Evolutionary conservation across 2,329 filamentous ascomycete species (phyloP), one percentile per base, ranked within the genome.

Genomic region (Fusarium caatingaense): DNA sequence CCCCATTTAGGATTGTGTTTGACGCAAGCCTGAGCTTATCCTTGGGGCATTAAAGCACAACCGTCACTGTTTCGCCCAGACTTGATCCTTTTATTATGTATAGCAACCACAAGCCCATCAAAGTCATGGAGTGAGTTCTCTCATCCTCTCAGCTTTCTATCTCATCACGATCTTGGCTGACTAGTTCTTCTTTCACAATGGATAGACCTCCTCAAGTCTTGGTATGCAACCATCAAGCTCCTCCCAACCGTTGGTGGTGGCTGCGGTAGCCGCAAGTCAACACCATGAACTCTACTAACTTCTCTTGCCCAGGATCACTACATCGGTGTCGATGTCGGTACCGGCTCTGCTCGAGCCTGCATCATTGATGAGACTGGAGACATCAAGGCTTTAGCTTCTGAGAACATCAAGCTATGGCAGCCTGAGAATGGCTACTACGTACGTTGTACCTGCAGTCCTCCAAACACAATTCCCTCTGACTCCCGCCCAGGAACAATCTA

Each of bases 311-410:
- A 89, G 81, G 85, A 89, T 66, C 85, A 90, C 74, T 90, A 87
- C 76, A 88, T 98, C 77, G 95, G 95, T 66, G 93, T 99, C 74
- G 96, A 99, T 83, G 95, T 99, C 53, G 96, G 96, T 55, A 99
- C 96, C 21, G 96, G 96, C 59, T 97, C 93, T 79, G 96, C 95
- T 41, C 89, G 96, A 78, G 96, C 96, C 57, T 98, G 96, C 81
- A 93, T 99, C 78, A 97, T 99, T 81, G 93, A 98, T 79, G 88
- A 90, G 67, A 90, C 92, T 42, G 96, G 96, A 56, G 93, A 98
- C 77, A 98, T 99, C 81, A 90, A 90, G 77, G 89, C 87, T 16
- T 80, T 94, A 71, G 90, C 91, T 23, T 89, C 91, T 5, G 88
- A 94, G 78, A 87, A 92, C 73, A 94, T 94, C 81, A 90, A 91